These are phyloP conservation scores for Xylariaceae sp. DNA, from an alignment of 2,329 filamentous ascomycete genomes.

Conservation along the genomic window DNA sequence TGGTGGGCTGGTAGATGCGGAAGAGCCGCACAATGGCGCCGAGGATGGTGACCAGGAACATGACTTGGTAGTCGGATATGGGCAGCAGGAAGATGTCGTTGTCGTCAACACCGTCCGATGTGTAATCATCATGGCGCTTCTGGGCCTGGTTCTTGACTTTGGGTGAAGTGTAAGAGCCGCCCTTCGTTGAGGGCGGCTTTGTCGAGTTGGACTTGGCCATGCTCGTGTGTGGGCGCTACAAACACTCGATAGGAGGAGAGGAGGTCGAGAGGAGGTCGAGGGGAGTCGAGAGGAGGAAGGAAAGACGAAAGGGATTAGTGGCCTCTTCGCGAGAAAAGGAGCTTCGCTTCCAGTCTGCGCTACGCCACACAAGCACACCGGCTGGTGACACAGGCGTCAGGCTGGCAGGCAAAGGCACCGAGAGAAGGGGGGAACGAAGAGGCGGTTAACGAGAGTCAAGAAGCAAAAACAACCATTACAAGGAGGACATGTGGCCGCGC, in stretches of 20 bases:
- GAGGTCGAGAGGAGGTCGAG: slow-evolving; percentile 2
- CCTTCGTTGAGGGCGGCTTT: slow-evolving; percentile 29
- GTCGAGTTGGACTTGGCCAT: slow-evolving; percentile 33
- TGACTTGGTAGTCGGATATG: slow-evolving; percentile 70
- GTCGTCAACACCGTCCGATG: slow-evolving; percentile 73
- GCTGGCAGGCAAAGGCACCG: slow-evolving; percentile 6
- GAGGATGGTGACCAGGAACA: slow-evolving; percentile 65
- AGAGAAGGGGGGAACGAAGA: slow-evolving; percentile 16
- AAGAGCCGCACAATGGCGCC: slow-evolving; percentile 79
- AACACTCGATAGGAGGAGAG: background rate
- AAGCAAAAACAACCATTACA: slow-evolving; percentile 34
- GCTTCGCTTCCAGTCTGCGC: slow-evolving; percentile 10
- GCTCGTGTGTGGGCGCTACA: slow-evolving; percentile 12
- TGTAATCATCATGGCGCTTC: slow-evolving; percentile 48
- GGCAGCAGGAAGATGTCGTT: slow-evolving; percentile 89
- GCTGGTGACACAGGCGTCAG: slow-evolving; percentile 5
- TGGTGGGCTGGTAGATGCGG: slow-evolving; percentile 91
- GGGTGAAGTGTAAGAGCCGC: slow-evolving; percentile 17
- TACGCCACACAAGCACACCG: slow-evolving; percentile 13
- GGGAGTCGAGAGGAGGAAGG: slow-evolving; percentile 6
- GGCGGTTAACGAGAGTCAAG: slow-evolving; percentile 33
- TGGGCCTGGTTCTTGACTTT: slow-evolving; percentile 24
- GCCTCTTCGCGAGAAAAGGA: slow-evolving; percentile 15
- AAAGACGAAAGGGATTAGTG: slow-evolving; percentile 19
- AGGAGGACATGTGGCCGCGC: slow-evolving; percentile 15